Conservation (phyloP, 441 rosid genomes). For the Croton setiger region DNA sequence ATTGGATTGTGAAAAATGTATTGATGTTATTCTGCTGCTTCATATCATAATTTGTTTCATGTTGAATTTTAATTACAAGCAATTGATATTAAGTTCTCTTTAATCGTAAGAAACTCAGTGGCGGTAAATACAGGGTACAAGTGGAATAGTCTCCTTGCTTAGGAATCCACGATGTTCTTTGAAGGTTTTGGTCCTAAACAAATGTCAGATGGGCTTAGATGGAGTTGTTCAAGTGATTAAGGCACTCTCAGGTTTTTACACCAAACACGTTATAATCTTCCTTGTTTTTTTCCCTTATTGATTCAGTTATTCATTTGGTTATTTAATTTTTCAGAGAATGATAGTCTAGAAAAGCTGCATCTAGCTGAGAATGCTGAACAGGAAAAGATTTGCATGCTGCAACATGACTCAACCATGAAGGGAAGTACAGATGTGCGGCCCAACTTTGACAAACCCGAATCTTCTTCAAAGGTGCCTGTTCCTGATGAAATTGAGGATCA, state of each 20-base stretch:
- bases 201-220: constrained; percentile 67
- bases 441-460: constrained; percentile 21
- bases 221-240: constrained; percentile 67
- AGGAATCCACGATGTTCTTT: constrained; percentile 54
- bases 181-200: constrained; percentile 57
- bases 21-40: neutral
- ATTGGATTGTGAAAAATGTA: neutral
- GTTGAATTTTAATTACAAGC: neutral
- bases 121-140: constrained; percentile 52
- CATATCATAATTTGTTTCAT: neutral
- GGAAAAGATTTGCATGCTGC: constrained; percentile 27
- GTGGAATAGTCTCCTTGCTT: constrained; percentile 58
- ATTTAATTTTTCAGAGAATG: constrained; percentile 45
- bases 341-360: constrained; percentile 69
- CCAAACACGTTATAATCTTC: constrained; percentile 4
- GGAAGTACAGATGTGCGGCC: constrained; percentile 25
- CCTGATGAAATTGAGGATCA: constrained; percentile 26
- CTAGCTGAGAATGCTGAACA: constrained; percentile 51
- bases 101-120: constrained; percentile 12
- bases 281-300: neutral
- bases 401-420: constrained; percentile 13
- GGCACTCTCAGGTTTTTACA: constrained; percentile 63
- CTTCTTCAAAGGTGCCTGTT: constrained; percentile 19
- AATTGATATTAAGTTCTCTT: constrained; percentile 4
- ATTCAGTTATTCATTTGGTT: neutral